These are phyloP conservation scores for Claviceps africana DNA, from an alignment of 2,329 filamentous ascomycete species.

Conservation along the genomic window DNA sequence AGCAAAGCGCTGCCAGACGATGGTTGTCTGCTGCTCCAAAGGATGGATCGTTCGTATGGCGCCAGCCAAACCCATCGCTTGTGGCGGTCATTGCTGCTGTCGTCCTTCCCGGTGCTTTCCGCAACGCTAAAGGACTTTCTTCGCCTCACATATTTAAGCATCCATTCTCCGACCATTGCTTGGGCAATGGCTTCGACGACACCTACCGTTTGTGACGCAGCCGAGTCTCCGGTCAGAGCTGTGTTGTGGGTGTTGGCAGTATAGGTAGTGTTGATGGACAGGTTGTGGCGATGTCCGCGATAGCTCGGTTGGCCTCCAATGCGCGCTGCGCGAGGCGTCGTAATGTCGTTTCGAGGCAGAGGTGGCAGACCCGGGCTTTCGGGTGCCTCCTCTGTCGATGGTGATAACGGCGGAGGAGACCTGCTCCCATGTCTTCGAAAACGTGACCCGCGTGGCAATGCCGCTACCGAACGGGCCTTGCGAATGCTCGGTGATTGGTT, in stretches of 20 bases:
- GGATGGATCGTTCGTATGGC: slow-evolving; percentile 86
- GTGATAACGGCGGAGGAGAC: slow-evolving; percentile 52
- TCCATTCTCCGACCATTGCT: slow-evolving; percentile 97
- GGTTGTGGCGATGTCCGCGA: slow-evolving; percentile 38
- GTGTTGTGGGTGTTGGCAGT: slow-evolving; percentile 37
- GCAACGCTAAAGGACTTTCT: slow-evolving; percentile 80
- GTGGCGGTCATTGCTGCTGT: slow-evolving; percentile 66
- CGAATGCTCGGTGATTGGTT: slow-evolving; percentile 52
- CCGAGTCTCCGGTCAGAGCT: slow-evolving; percentile 32
- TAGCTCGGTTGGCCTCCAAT: slow-evolving; percentile 27
- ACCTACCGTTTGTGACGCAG: slow-evolving; percentile 52
- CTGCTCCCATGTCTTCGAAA: slow-evolving; percentile 38
- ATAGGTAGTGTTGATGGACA: slow-evolving; percentile 34
- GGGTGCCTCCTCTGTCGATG: slow-evolving; percentile 50
- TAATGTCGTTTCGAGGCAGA: slow-evolving; percentile 58
- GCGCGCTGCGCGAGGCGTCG: slow-evolving; percentile 36
- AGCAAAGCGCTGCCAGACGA: slow-evolving; percentile 74
- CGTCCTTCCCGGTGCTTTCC: slow-evolving; percentile 52
- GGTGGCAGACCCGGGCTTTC: slow-evolving; percentile 62
- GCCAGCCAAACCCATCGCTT: slow-evolving; percentile 98
- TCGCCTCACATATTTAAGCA: slow-evolving; percentile 80
- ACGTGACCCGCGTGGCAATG: slow-evolving; percentile 45
- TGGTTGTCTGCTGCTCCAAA: slow-evolving; percentile 98
- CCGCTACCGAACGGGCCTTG: slow-evolving; percentile 73
- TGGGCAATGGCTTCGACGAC: slow-evolving; percentile 95